These are phyloP conservation scores for Fusarium keratoplasticum DNA, from an alignment of 2,329 filamentous ascomycete species.

Conservation along the genomic window DNA sequence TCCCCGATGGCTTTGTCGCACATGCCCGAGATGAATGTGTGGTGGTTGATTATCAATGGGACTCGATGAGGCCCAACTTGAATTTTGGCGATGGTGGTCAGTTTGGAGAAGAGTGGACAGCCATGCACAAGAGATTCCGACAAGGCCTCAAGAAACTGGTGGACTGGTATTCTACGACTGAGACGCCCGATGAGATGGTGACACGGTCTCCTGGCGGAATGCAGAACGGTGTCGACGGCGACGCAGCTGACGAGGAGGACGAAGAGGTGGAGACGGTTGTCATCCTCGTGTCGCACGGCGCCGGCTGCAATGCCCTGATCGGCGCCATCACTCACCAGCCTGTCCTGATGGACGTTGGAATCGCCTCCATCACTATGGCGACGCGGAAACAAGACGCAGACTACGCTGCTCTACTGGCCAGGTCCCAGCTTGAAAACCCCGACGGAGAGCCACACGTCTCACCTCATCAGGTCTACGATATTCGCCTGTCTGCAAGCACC, in stretches of 20 bases:
- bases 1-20: constrained; percentile 87
- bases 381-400: constrained; percentile 66
- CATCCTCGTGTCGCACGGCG: constrained; percentile 91
- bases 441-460: constrained; percentile 51
- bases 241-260: constrained; percentile 59
- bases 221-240: constrained; percentile 47
- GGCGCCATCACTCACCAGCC: constrained; percentile 92
- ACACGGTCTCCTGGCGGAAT: constrained; percentile 48
- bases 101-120: constrained; percentile 93
- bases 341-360: constrained; percentile 88
- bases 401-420: constrained; percentile 49
- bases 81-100: constrained; percentile 90
- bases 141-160: constrained; percentile 82
- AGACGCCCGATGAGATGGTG: constrained; percentile 63
- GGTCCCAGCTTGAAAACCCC: constrained; percentile 39
- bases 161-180: constrained; percentile 79
- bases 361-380: constrained; percentile 93
- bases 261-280: constrained; percentile 81
- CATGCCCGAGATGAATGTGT: constrained; percentile 91
- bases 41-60: constrained; percentile 94
- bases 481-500: constrained; percentile 78
- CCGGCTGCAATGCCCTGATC: constrained; percentile 95
- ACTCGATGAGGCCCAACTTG: constrained; percentile 83
- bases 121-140: constrained; percentile 92
- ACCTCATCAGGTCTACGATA: constrained; percentile 75